phyloP scores from a whole-genome alignment of 148 eudicot species.

The Agrostemma githago region DNA sequence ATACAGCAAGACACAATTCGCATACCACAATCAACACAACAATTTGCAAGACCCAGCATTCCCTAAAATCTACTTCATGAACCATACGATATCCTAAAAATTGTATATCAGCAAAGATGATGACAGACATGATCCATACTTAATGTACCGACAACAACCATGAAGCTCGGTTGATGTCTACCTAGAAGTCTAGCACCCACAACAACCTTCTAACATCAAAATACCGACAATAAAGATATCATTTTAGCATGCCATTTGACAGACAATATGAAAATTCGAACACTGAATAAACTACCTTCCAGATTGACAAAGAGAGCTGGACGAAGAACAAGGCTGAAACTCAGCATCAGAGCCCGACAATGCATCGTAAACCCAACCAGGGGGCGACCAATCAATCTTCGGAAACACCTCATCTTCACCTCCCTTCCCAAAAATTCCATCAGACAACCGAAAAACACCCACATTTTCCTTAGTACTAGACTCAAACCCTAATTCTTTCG shows the following conservation, averaged over 20 bases:
- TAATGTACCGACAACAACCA: too few relatives aligned
- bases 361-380: neutral
- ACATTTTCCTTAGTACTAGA: neutral
- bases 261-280: neutral
- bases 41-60: neutral
- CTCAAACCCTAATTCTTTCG: neutral
- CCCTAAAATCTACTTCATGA: too few relatives aligned
- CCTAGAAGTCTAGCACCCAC: neutral
- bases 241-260: neutral
- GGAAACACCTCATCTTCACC: neutral
- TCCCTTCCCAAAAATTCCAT: neutral
- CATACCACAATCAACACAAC: neutral
- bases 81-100: too few relatives aligned
- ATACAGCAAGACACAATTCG: neutral
- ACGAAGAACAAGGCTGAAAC: neutral
- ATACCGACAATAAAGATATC: neutral
- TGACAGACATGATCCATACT: too few relatives aligned
- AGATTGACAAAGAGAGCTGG: neutral
- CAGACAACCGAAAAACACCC: slow-evolving; percentile 1
- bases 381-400: slow-evolving; percentile 8
- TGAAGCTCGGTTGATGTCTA: neutral
- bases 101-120: too few relatives aligned
- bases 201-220: neutral
- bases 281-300: neutral
- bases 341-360: neutral